Evolutionary conservation across 257 asterid genomes (phyloP).

Genomic region (Plantago elongata): DNA sequence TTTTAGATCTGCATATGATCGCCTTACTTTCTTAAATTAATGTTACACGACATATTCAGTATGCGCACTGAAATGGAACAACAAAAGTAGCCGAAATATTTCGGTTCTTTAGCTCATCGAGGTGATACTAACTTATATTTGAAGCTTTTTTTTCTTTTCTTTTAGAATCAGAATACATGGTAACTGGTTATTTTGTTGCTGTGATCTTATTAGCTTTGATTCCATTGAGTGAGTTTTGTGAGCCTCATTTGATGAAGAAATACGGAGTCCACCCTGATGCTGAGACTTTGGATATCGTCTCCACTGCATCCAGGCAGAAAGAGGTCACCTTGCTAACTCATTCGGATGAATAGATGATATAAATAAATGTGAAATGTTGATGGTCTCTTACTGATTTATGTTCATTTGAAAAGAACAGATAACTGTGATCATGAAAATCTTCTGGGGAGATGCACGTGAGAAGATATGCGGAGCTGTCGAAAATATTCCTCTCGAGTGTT

Average conservation of each 20-base stretch:
- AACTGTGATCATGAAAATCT: constrained; percentile 59
- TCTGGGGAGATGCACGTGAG: constrained; percentile 93
- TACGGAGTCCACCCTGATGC: constrained; percentile 57
- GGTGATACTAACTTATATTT: too few species aligned
- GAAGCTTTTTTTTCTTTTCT: too few species aligned
- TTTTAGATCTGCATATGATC: too few species aligned
- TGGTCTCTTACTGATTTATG: background rate
- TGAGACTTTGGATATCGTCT: constrained; percentile 58
- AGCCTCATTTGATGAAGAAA: constrained; percentile 57
- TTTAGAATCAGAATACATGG: background rate
- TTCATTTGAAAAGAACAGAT: constrained; percentile 36
- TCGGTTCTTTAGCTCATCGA: too few species aligned
- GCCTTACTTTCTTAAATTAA: too few species aligned
- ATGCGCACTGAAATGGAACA: too few species aligned
- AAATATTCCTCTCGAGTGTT: constrained; percentile 58
- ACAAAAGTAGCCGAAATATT: too few species aligned
- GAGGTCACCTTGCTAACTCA: constrained; percentile 50
- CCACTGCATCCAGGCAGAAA: constrained; percentile 51
- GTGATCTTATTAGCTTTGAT: constrained; percentile 54
- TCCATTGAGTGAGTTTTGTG: constrained; percentile 56
- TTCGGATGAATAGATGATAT: background rate
- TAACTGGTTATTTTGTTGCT: background rate
- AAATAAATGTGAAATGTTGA: too few species aligned
- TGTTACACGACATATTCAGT: too few species aligned
- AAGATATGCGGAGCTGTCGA: constrained; percentile 68